phyloP scores from a whole-genome alignment of 2,329 filamentous ascomycete species.

The Clarireedia homoeocarpa region DNA sequence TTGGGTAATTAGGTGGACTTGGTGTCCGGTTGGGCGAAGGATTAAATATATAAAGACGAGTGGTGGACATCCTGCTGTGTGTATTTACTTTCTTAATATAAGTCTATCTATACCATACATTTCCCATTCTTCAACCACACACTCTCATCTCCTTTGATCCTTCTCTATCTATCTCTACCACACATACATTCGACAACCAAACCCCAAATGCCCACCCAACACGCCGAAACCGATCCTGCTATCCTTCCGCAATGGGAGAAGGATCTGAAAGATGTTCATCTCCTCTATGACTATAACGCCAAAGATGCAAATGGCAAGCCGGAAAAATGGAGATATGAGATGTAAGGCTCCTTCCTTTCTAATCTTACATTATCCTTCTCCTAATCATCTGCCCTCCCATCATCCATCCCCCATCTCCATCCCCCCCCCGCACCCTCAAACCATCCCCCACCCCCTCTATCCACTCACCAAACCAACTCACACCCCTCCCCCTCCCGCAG shows the following conservation, averaged over 20 bases:
- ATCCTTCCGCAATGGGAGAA: constrained; percentile 34
- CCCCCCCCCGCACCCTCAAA: background rate
- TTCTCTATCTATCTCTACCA: too few species aligned
- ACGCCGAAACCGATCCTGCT: background rate
- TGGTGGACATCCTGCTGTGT: too few species aligned
- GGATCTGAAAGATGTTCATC: constrained; percentile 45
- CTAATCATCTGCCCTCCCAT: too few species aligned
- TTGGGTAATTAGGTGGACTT: too few species aligned
- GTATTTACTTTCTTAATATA: too few species aligned
- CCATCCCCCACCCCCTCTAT: background rate
- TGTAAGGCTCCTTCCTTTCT: constrained; percentile 29
- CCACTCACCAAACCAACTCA: background rate
- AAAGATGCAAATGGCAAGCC: constrained; percentile 39
- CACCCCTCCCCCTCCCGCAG: background rate
- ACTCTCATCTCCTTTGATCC: too few species aligned
- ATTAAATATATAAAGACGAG: too few species aligned
- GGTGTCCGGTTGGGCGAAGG: too few species aligned
- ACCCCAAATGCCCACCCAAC: background rate
- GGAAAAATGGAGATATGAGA: constrained; percentile 53
- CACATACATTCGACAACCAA: too few species aligned
- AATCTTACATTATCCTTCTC: too few species aligned
- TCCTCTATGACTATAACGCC: constrained; percentile 50
- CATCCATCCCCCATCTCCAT: background rate
- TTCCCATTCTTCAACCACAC: too few species aligned
- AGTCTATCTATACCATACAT: too few species aligned